Evolutionary conservation across 179 eudicot species (phyloP).

Genomic region (Heliamphora pulchella): DNA sequence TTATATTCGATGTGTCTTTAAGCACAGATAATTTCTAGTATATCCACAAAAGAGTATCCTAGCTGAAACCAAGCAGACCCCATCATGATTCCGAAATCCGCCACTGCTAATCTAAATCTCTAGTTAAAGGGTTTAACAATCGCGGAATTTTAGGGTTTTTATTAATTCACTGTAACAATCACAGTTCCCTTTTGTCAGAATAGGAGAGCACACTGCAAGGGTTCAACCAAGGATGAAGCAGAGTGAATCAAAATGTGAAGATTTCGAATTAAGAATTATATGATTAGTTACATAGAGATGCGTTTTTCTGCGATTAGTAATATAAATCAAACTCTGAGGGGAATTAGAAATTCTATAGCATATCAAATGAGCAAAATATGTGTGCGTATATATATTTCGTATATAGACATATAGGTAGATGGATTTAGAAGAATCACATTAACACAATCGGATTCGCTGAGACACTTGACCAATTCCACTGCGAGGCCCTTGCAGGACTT

Average conservation of each 20-base stretch:
- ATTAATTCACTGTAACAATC: not conserved
- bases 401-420: not conserved
- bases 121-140: not conserved
- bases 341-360: not conserved
- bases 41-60: not conserved
- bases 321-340: no score
- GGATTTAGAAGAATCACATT: conserved; percentile 26
- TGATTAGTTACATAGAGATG: not conserved
- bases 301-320: not conserved
- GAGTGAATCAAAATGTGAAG: not conserved
- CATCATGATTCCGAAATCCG: not conserved
- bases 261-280: not conserved
- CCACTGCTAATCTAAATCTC: not conserved
- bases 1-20: no score
- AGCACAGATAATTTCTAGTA: no score
- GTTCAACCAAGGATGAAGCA: not conserved
- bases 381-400: not conserved
- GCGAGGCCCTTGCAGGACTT: conserved; percentile 83
- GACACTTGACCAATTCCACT: conserved; percentile 74
- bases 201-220: not conserved
- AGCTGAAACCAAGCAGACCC: conserved; percentile 2
- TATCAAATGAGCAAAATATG: not conserved
- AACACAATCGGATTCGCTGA: conserved; percentile 75
- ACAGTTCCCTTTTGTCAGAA: not conserved
- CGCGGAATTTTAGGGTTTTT: not conserved